phyloP scores from a whole-genome alignment of 1,284 basidiomycete species.

The Porodaedalea pini region DNA sequence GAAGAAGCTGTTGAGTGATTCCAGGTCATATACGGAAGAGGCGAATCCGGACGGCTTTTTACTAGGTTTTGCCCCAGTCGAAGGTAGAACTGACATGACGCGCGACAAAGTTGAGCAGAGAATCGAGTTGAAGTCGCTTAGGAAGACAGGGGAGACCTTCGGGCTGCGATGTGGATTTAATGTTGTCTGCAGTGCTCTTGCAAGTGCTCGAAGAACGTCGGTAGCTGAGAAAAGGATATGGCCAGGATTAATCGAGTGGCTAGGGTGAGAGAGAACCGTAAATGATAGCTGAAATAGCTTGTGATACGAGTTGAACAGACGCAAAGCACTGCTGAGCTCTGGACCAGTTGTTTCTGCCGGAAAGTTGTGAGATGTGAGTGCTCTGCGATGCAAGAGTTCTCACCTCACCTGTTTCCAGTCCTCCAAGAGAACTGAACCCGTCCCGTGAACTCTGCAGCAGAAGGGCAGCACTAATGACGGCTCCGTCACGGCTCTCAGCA shows the following conservation, averaged over 20 bases:
- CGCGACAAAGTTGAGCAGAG: slow-evolving; percentile 1
- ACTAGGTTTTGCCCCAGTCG: neutral
- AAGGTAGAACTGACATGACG: neutral
- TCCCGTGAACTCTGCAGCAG: neutral
- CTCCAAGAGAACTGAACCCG: neutral
- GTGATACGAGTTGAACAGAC: slow-evolving; percentile 7
- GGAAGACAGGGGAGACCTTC: neutral
- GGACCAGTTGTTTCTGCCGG: neutral
- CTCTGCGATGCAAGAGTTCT: too few species aligned
- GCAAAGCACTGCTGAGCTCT: slow-evolving; percentile 6
- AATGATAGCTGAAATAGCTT: slow-evolving; percentile 1
- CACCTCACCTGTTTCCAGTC: slow-evolving; percentile 1
- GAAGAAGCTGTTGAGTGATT: neutral
- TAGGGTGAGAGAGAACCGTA: neutral
- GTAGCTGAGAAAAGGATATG: slow-evolving; percentile 4
- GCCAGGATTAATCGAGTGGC: neutral
- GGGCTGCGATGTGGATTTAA: neutral
- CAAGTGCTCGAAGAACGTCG: slow-evolving; percentile 4
- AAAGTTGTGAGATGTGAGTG: neutral
- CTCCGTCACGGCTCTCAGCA: neutral
- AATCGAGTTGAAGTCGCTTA: slow-evolving; percentile 4
- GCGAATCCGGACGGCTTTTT: neutral
- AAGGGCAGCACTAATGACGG: neutral
- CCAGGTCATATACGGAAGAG: neutral
- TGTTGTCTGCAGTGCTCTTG: neutral